These are phyloP conservation scores for Fusarium luffae DNA, from an alignment of 2,329 filamentous ascomycete genomes.

Conservation along the genomic window DNA sequence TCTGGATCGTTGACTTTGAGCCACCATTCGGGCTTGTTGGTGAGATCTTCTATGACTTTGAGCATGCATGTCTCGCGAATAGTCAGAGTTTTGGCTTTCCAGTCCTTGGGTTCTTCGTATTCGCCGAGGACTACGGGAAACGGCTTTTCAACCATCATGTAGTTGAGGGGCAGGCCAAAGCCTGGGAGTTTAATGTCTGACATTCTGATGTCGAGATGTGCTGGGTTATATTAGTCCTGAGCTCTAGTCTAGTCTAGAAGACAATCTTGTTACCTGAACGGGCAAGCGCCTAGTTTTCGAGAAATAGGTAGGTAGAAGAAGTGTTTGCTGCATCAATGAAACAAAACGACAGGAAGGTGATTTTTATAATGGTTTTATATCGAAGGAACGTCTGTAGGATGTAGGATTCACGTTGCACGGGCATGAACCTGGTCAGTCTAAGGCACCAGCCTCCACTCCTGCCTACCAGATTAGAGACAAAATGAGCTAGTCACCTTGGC, in stretches of 20 bases:
- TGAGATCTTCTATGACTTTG: conserved; percentile 48
- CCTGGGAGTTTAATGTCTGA: conserved; percentile 38
- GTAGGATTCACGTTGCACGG: neutral
- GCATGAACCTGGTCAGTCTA: neutral
- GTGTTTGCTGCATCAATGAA: neutral
- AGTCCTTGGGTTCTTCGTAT: conserved; percentile 2
- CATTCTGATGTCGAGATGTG: conserved; percentile 17
- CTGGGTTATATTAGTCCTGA: neutral
- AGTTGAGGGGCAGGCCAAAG: conserved; percentile 42
- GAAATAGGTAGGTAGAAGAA: neutral
- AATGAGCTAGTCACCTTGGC: neutral
- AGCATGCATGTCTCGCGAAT: conserved; percentile 51
- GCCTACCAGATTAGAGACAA: neutral
- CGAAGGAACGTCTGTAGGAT: neutral
- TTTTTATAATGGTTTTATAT: neutral
- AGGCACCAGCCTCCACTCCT: neutral
- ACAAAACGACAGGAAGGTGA: neutral
- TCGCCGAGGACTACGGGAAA: conserved; percentile 41
- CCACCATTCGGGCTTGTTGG: conserved; percentile 53
- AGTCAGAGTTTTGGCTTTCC: conserved; percentile 45
- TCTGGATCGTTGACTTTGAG: conserved; percentile 45
- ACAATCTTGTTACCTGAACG: neutral
- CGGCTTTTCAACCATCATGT: neutral
- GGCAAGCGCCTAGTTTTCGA: neutral
- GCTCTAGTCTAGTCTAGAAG: neutral